A percentile compares a stretch with the other conserved stretches of the same genome.
These are phyloP conservation scores for Paramecium pentaurelia DNA, from an alignment of 73 alveolate genomes.

Conservation along the genomic window DNA sequence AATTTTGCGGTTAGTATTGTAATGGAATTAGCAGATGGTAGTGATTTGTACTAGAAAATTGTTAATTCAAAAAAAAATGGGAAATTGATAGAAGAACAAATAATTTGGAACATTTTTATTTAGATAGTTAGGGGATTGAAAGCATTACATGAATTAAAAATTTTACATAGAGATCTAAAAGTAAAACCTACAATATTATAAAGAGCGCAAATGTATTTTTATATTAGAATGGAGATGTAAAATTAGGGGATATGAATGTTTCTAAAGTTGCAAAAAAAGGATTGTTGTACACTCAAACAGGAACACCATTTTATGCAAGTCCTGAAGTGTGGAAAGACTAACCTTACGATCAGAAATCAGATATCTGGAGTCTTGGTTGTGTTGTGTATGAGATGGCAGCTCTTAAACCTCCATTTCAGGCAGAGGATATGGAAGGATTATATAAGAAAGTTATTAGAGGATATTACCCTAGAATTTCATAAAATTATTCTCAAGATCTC, in stretches of 20 bases:
- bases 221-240: constrained; percentile 73
- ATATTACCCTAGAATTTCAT: constrained; percentile 72
- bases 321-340: constrained; percentile 72
- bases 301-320: constrained; percentile 68
- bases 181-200: constrained; percentile 8
- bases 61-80: constrained; percentile 59
- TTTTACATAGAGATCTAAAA: constrained; percentile 80
- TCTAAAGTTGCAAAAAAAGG: constrained; percentile 82
- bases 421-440: constrained; percentile 83
- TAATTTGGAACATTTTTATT: constrained; percentile 75
- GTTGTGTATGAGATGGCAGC: constrained; percentile 76
- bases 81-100: constrained; percentile 62
- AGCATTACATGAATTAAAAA: constrained; percentile 65
- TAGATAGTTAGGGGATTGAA: constrained; percentile 68
- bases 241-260: constrained; percentile 86
- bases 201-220: constrained; percentile 79
- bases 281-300: constrained; percentile 76
- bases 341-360: constrained; percentile 78
- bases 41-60: constrained; percentile 76
- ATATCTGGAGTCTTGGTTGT: constrained; percentile 81
- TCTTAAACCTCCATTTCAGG: constrained; percentile 78
- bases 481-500: constrained; percentile 72
- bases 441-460: constrained; percentile 77
- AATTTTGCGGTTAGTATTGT: constrained; percentile 66
- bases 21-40: constrained; percentile 86